Conservation (phyloP, 257 asterid genomes). For the Solanum phureja region DNA sequence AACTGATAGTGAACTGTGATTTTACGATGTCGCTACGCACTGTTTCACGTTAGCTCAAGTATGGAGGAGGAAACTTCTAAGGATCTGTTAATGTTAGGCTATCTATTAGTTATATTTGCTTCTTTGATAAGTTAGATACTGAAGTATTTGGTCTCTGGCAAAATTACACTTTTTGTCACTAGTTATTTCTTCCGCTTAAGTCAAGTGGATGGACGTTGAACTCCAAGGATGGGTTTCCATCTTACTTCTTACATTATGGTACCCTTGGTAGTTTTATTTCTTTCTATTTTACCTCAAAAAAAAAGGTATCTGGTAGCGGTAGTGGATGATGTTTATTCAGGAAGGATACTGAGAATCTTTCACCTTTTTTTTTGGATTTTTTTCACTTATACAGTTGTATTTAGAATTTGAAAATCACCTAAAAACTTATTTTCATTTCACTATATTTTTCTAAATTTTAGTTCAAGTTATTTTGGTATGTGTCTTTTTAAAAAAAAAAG, state of each 20-base stretch:
- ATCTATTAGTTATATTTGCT: neutral
- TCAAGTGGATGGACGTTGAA: neutral
- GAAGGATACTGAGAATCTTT: neutral
- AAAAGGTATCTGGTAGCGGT: neutral
- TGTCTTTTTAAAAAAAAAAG: neutral
- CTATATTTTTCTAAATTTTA: neutral
- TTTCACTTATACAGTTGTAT: neutral
- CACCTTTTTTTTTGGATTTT: too few relatives aligned
- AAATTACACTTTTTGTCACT: neutral
- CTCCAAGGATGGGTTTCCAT: neutral
- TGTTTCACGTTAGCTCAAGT: neutral
- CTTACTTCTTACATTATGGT: neutral
- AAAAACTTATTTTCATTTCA: neutral
- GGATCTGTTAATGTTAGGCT: neutral
- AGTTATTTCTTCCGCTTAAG: neutral
- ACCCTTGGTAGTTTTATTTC: neutral
- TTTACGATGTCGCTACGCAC: neutral
- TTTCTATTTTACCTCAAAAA: neutral
- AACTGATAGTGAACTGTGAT: conserved; percentile 44
- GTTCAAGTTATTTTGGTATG: neutral
- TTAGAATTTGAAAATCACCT: neutral
- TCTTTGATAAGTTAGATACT: neutral
- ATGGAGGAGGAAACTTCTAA: neutral
- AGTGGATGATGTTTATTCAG: neutral
- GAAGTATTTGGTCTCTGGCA: neutral